Evolutionary conservation across 2,329 filamentous ascomycete species (phyloP), one percentile per base, ranked within the genome.

Genomic region (Monosporascus sp.): DNA sequence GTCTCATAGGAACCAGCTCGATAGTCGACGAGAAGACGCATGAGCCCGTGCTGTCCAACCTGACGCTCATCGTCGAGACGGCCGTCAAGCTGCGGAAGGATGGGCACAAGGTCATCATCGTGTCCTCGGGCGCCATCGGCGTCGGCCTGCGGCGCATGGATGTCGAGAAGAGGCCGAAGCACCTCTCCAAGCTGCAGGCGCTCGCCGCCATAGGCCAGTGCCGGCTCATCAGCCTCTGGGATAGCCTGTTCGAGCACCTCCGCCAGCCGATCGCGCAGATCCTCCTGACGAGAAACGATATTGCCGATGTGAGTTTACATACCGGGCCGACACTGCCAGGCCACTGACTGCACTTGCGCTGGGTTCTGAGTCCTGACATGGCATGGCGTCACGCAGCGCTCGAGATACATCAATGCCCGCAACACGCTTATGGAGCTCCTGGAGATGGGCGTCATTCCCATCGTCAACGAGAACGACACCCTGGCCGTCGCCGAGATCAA

Each of bases 401-500:
- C 91, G 27, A 89, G 96, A 77, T 99, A 97, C 69, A 81, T 92
- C 59, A 99, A 99, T 75, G 94, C 94, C 0, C 91, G 97, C 73
- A 97, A 96, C 67, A 97, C 94, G 0, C 90, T 99, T 69, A 82
- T 85, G 50, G 91, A 96, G 71, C 80, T 97, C 47, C 76, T 99
- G 19, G 86, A 92, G 64, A 94, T 97, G 87, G 92, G 92, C 2
- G 93, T 97, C 26, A 95, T 99, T 58, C 94, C 94, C 9, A 97
- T 99, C 64, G 94, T 99, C 59, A 99, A 99, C 66, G 94, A 99
- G 74, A 99, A 99, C 71, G 94, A 99, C 71, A 99, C 94, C 3
- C 76, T 99, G 52, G 91, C 92, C 24, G 94, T 99, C 60, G 90
- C 93, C 45, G 94, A 99, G 80, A 99, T 99, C 75, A 97, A 97